Percentiles rank a stretch among this genome's conserved stretches.
Evolutionary conservation across 2,329 filamentous ascomycete species (phyloP).

Genomic region (Paraconiothyrium brasiliense): DNA sequence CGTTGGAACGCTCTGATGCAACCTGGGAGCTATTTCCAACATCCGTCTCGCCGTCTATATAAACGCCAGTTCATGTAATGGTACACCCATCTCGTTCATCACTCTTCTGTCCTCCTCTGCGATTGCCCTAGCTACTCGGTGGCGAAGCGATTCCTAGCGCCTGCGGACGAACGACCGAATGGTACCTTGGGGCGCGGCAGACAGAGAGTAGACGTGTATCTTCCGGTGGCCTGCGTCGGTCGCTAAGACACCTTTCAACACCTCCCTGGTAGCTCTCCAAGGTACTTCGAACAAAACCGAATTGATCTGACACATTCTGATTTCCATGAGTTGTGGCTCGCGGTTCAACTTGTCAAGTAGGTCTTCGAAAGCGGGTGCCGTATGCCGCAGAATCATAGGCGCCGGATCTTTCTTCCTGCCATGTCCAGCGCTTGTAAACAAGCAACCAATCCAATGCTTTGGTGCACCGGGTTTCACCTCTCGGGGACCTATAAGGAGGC

Average conservation of each 20-base stretch:
- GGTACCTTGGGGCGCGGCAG: not conserved
- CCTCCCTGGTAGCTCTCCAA: slow-evolving; percentile 60
- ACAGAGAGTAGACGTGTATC: slow-evolving; percentile 41
- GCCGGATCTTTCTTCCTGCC: slow-evolving; percentile 57
- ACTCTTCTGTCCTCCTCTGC: not conserved
- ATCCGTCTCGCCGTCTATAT: no score
- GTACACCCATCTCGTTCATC: not conserved
- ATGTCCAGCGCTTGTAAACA: slow-evolving; percentile 65
- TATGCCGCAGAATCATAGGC: slow-evolving; percentile 59
- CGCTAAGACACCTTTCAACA: slow-evolving; percentile 48
- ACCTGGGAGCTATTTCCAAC: no score
- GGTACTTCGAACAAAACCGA: slow-evolving; percentile 65
- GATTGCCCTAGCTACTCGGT: not conserved
- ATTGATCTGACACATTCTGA: slow-evolving; percentile 66
- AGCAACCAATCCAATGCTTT: slow-evolving; percentile 65
- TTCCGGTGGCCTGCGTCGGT: slow-evolving; percentile 31
- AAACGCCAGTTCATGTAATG: no score
- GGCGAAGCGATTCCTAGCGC: not conserved
- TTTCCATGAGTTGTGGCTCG: slow-evolving; percentile 24
- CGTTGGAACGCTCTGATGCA: no score
- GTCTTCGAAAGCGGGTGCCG: slow-evolving; percentile 58
- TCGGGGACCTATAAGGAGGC: slow-evolving; percentile 64
- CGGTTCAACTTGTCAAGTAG: slow-evolving; percentile 55
- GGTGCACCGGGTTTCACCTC: slow-evolving; percentile 42
- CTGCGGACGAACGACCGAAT: slow-evolving; percentile 1